These are phyloP conservation scores for Plasmopara muralis DNA, from an alignment of 352 stramenopile species.

Conservation along the genomic window DNA sequence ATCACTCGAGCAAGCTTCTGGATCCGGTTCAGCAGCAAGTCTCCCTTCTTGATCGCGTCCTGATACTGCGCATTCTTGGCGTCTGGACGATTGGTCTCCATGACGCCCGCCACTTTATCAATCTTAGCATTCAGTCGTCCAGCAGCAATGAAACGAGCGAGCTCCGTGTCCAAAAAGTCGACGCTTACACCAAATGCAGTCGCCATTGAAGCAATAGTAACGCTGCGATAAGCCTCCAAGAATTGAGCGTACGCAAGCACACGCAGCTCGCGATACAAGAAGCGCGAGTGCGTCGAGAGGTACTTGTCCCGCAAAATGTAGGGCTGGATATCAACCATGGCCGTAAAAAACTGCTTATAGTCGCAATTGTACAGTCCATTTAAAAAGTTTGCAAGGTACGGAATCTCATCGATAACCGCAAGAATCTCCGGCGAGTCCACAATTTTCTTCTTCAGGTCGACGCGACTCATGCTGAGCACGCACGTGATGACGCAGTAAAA, in stretches of 20 bases:
- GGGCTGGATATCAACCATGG: slow-evolving; percentile 83
- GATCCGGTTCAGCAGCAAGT: slow-evolving; percentile 97
- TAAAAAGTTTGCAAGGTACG: slow-evolving; percentile 80
- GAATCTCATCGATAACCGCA: slow-evolving; percentile 82
- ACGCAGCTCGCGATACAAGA: slow-evolving; percentile 95
- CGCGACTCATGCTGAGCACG: slow-evolving; percentile 89
- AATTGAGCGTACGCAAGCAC: slow-evolving; percentile 98
- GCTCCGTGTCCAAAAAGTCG: slow-evolving; percentile 94
- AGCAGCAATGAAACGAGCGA: slow-evolving; percentile 96
- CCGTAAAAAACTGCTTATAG: slow-evolving; percentile 96
- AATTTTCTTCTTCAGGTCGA: slow-evolving; percentile 96
- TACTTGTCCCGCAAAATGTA: slow-evolving; percentile 91
- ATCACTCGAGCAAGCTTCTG: slow-evolving; percentile 97
- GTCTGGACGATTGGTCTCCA: slow-evolving; percentile 98
- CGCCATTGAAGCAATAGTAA: slow-evolving; percentile 96
- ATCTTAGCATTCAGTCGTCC: slow-evolving; percentile 98
- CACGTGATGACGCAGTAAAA: slow-evolving; percentile 96
- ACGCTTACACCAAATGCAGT: slow-evolving; percentile 92
- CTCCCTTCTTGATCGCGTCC: slow-evolving; percentile 97
- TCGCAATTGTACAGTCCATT: slow-evolving; percentile 96
- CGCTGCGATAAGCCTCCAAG: slow-evolving; percentile 95
- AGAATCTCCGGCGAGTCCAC: slow-evolving; percentile 97
- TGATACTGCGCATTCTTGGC: slow-evolving; percentile 99
- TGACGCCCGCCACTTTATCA: slow-evolving; percentile 97
- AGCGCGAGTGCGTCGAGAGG: slow-evolving; percentile 88